Conservation (phyloP, 371 early-diverging fungal species). For the Mucor lusitanicus region DNA sequence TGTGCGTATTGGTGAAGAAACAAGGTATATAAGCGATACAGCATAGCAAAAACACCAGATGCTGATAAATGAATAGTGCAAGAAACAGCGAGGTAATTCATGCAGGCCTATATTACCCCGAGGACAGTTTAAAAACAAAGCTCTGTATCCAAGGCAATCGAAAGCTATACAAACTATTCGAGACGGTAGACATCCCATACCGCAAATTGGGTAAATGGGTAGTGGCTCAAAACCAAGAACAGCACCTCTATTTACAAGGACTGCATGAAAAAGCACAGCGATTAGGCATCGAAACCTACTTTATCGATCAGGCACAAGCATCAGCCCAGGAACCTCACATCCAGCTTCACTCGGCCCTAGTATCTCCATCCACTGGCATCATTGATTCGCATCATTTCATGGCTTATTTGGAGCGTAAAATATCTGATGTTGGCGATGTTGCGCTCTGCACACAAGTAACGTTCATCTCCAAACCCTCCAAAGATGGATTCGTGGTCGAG, state of each 20-base stretch:
- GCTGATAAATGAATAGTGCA: conserved; percentile 49
- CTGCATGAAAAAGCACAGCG: conserved; percentile 60
- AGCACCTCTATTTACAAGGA: conserved; percentile 57
- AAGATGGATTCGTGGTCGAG: conserved; percentile 41
- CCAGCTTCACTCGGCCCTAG: conserved; percentile 55
- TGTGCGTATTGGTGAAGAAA: conserved; percentile 65
- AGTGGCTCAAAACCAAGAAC: conserved; percentile 63
- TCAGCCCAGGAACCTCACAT: conserved; percentile 64
- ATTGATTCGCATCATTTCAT: conserved; percentile 75
- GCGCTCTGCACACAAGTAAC: conserved; percentile 53
- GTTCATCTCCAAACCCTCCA: conserved; percentile 28
- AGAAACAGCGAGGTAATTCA: conserved; percentile 93
- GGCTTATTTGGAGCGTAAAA: conserved; percentile 56
- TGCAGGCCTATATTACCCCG: conserved; percentile 88
- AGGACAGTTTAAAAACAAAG: conserved; percentile 72
- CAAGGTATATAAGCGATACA: conserved; percentile 52
- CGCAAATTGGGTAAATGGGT: conserved; percentile 77
- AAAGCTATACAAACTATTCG: conserved; percentile 68
- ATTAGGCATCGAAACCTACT: conserved; percentile 63
- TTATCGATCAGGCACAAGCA: conserved; percentile 52
- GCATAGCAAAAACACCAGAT: background rate
- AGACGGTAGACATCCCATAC: conserved; percentile 51
- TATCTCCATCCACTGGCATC: conserved; percentile 82
- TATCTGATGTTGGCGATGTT: conserved; percentile 48
- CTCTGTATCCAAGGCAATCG: conserved; percentile 81